Evolutionary conservation across 768 basidiomycete genomes (phyloP), one percentile per base, ranked within the genome.

Genomic region (Lentinula lateritia): DNA sequence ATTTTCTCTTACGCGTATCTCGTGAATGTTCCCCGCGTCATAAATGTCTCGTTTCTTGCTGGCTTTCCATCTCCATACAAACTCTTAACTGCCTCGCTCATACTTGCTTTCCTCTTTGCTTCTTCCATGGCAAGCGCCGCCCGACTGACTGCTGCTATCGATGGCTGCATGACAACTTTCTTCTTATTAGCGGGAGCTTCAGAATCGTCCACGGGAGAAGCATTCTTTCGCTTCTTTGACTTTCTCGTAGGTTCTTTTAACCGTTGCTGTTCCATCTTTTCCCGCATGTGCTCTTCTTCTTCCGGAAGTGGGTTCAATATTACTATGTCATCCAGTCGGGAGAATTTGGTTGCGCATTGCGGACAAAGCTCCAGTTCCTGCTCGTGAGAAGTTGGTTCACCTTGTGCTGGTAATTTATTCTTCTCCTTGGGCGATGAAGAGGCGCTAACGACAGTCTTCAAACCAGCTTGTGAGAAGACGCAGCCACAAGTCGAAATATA

Each of bases 1-100:
- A 20, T 23, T 6, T 3, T 20, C 42, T 78, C 93, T 73, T 69
- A 94, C 93, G 75, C 46, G 12, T 48, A 48, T 12, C 94, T 83
- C 8, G 90, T 95, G 66, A 95, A 97, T 12, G 94, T 96, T 16
- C 88, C 86, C 83, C 88, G 90, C 1, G 93, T 95, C 83, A 93
- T 93, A 67, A 94, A 95, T 6, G 92, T 94, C 75, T 90, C 90
- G 70, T 93, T 92, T 70, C 77, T 80, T 64, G 77, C 76, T 55
- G 80, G 74, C 15, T 78, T 80, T 20, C 84, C 81, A 61, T 85
- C 84, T 45, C 74, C 80, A 70, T 95, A 97, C 66, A 97, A 70
- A 39, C 87, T 88, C 75, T 89, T 90, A 39, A 97, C 86, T 15
- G 92, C 92, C 10, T 86, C 89, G 66, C 86, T 94, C 93, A 95